Evolutionary conservation across 176 grass and related monocot species (phyloP).

Genomic region (Avena atlantica): DNA sequence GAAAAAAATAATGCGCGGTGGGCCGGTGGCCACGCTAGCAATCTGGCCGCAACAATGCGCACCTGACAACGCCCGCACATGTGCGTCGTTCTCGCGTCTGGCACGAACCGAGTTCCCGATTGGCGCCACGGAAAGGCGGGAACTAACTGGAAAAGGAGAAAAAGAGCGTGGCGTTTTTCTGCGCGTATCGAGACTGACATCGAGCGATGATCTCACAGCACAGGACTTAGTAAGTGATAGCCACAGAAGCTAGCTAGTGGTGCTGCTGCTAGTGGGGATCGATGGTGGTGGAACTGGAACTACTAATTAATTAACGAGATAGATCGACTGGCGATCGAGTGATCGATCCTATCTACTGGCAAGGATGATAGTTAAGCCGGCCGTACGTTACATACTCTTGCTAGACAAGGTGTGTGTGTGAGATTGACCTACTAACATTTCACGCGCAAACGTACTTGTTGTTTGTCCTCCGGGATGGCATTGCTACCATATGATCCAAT

Average conservation of each 20-base stretch:
- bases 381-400: neutral
- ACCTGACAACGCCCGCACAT: neutral
- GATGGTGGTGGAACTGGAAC: neutral
- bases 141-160: no score
- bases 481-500: no score
- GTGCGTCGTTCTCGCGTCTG: no score
- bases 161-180: neutral
- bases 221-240: neutral
- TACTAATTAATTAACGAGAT: neutral
- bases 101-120: no score
- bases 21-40: no score
- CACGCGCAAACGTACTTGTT: no score
- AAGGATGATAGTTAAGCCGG: neutral
- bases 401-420: no score
- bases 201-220: neutral
- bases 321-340: neutral
- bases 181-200: neutral
- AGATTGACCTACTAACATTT: no score
- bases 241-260: no score
- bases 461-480: no score
- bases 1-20: neutral
- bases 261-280: neutral
- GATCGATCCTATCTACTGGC: no score
- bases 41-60: slow-evolving; percentile 28
- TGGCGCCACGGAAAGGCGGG: no score